These are phyloP conservation scores for Craspedostauros australis DNA, from an alignment of 108 stramenopile genomes.

Conservation along the genomic window DNA sequence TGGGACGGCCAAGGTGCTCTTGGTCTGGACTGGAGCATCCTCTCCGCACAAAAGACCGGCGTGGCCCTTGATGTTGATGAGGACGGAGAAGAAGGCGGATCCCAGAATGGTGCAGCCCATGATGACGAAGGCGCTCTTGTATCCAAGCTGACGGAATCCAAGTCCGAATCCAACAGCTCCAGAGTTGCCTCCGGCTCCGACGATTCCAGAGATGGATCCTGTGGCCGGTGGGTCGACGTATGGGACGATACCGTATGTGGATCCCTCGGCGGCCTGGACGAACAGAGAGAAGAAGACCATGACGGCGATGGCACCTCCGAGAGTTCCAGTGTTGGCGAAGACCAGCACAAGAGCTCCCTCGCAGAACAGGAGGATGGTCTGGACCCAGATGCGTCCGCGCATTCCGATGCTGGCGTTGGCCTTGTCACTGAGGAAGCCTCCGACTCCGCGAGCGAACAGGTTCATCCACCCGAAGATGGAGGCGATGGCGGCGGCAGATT, in stretches of 20 bases:
- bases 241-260: conserved; percentile 73
- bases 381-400: conserved; percentile 50
- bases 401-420: conserved; percentile 41
- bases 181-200: conserved; percentile 34
- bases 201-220: no score
- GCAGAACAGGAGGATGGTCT: conserved; percentile 36
- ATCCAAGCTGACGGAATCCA: conserved; percentile 15
- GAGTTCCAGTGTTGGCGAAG: conserved; percentile 43
- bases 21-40: neutral
- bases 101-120: conserved; percentile 21
- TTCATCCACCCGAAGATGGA: conserved; percentile 81
- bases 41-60: conserved; percentile 27
- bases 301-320: conserved; percentile 47
- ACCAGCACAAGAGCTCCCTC: conserved; percentile 63
- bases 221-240: conserved; percentile 48
- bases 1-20: neutral
- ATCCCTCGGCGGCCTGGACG: conserved; percentile 75
- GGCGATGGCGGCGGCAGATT: conserved; percentile 62
- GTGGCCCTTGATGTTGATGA: conserved; percentile 50
- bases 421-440: conserved; percentile 46
- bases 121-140: conserved; percentile 14
- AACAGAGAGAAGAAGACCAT: conserved; percentile 72
- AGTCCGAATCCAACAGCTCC: conserved; percentile 33
- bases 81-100: conserved; percentile 23
- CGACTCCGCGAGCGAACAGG: conserved; percentile 61